Evolutionary conservation across 2,329 filamentous ascomycete genomes (phyloP).

Genomic region (Talaromyces atroroseus): DNA sequence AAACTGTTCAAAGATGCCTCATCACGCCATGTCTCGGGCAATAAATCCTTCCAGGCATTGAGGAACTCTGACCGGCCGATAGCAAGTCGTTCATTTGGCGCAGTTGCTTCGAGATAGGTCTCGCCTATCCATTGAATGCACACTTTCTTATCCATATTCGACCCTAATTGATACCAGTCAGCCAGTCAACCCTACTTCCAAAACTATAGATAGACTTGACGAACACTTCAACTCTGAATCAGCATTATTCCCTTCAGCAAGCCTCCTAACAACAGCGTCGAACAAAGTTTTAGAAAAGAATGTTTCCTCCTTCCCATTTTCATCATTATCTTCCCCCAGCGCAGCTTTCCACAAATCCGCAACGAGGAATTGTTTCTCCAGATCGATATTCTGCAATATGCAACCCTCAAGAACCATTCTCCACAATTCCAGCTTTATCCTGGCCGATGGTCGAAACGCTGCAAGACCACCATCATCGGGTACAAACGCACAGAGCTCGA

Average conservation of each 20-base stretch:
- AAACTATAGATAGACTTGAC: conserved; percentile 13
- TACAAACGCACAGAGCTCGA: conserved; percentile 50
- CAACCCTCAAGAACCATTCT: conserved; percentile 35
- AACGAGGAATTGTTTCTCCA: conserved; percentile 39
- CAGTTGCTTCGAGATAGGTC: conserved; percentile 34
- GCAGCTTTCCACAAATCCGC: conserved; percentile 37
- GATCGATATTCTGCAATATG: conserved; percentile 35
- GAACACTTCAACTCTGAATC: conserved; percentile 33
- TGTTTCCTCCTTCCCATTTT: conserved; percentile 23
- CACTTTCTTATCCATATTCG: conserved; percentile 32
- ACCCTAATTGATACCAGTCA: conserved; percentile 24
- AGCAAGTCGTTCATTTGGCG: conserved; percentile 26
- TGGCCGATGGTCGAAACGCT: conserved; percentile 45
- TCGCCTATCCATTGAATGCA: conserved; percentile 36
- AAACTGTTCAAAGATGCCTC: conserved; percentile 30
- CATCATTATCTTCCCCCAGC: conserved; percentile 33
- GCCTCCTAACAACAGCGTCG: conserved; percentile 33
- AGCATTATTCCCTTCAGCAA: conserved; percentile 23
- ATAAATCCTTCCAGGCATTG: conserved; percentile 36
- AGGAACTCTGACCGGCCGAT: conserved; percentile 31
- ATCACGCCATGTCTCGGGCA: conserved; percentile 40
- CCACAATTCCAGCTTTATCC: conserved; percentile 47
- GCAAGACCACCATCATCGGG: conserved; percentile 18
- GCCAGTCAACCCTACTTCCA: background rate
- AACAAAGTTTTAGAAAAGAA: conserved; percentile 31